Evolutionary conservation across 495 filamentous ascomycete species (phyloP).

Genomic region (Amphirosellinia nigrospora): DNA sequence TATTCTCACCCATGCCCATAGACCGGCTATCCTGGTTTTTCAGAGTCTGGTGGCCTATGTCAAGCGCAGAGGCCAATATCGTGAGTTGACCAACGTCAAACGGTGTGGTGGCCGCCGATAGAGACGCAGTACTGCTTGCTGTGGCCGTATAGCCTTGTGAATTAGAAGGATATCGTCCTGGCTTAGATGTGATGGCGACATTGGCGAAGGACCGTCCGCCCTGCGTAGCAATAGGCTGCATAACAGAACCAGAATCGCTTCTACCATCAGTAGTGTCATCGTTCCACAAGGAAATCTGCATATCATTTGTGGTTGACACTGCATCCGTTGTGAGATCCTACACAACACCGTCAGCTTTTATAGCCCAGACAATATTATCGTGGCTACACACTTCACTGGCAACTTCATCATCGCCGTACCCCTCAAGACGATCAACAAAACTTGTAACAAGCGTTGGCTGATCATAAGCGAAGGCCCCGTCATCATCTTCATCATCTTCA

Average conservation of each 20-base stretch:
- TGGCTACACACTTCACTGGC: not conserved
- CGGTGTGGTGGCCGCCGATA: not conserved
- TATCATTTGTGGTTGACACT: not conserved
- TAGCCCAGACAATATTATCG: slow-evolving; percentile 2
- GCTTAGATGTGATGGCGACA: not conserved
- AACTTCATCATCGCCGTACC: slow-evolving; percentile 2
- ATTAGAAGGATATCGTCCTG: not conserved
- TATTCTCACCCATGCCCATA: not conserved
- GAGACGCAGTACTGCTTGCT: too few relatives aligned
- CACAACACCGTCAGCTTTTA: too few relatives aligned
- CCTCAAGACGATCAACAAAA: slow-evolving; percentile 7
- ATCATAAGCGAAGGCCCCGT: not conserved
- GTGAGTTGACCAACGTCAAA: not conserved
- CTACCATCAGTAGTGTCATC: not conserved
- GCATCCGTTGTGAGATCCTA: slow-evolving; percentile 5
- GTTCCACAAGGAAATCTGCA: not conserved
- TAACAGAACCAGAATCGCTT: not conserved
- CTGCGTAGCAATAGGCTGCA: not conserved
- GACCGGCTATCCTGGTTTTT: not conserved
- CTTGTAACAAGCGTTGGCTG: not conserved
- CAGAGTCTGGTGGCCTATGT: not conserved
- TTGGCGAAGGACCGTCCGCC: not conserved
- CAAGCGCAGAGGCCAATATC: not conserved
- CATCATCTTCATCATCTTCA: not conserved
- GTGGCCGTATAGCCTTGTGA: too few relatives aligned